phyloP scores from a whole-genome alignment of 352 stramenopile genomes.

The Phytophthora sp. region DNA sequence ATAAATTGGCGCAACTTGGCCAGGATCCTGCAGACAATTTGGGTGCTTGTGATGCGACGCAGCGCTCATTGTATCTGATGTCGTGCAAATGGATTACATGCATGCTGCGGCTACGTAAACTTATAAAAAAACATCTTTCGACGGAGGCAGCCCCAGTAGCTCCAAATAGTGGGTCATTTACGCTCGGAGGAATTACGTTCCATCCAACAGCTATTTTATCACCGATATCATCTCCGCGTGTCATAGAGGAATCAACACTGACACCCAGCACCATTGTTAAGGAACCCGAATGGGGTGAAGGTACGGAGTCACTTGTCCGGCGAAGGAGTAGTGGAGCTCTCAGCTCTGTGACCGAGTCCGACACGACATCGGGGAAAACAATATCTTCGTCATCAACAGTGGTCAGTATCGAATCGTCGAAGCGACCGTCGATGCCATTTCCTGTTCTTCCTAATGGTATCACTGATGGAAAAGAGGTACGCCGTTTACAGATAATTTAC shows the following conservation, averaged over 20 bases:
- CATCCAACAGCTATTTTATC: conserved; percentile 52
- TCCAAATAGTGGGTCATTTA: conserved; percentile 51
- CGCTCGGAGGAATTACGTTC: conserved; percentile 58
- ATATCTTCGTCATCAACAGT: conserved; percentile 39
- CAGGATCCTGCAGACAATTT: conserved; percentile 41
- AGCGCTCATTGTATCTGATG: conserved; percentile 67
- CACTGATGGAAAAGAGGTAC: conserved; percentile 48
- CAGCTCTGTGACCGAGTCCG: conserved; percentile 36
- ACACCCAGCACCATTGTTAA: conserved; percentile 50
- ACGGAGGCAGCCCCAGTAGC: conserved; percentile 33
- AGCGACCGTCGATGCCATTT: conserved; percentile 26
- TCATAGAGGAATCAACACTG: conserved; percentile 33
- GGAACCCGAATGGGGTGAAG: conserved; percentile 39
- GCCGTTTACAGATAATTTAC: conserved; percentile 7
- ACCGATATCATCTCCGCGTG: conserved; percentile 50
- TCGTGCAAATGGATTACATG: conserved; percentile 79
- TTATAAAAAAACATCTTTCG: conserved; percentile 70
- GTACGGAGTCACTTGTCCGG: conserved; percentile 38
- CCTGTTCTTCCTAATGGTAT: conserved; percentile 5
- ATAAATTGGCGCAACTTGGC: conserved; percentile 50
- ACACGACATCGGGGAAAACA: conserved; percentile 29
- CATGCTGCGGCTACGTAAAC: conserved; percentile 73
- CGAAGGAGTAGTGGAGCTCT: conserved; percentile 45
- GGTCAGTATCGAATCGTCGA: conserved; percentile 21
- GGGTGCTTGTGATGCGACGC: conserved; percentile 49